Conservation (phyloP, 257 asterid species). For the Solanum stenotomum region DNA sequence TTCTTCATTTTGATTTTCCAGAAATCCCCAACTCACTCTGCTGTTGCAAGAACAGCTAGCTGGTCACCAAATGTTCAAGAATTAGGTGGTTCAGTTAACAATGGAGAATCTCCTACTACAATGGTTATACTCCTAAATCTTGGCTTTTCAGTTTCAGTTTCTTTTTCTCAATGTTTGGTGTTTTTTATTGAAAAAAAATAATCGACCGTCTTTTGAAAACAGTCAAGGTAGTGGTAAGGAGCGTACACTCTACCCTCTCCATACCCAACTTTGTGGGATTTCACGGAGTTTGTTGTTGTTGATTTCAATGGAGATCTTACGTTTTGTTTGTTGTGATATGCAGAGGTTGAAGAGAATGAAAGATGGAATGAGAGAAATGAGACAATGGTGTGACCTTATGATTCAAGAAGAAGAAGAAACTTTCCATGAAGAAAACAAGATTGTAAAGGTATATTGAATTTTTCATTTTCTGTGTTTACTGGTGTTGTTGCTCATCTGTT, state of each 20-base stretch:
- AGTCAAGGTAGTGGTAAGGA: not conserved
- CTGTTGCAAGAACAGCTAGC: not conserved
- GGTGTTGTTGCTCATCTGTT: not conserved
- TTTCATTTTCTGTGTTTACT: not conserved
- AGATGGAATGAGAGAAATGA: not conserved
- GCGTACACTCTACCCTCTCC: not conserved
- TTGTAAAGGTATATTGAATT: not conserved
- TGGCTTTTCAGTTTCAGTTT: not conserved
- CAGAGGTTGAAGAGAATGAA: not conserved
- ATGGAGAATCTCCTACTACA: not conserved
- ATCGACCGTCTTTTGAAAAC: no score
- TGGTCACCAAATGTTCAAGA: not conserved
- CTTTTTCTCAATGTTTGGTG: not conserved
- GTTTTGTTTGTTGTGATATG: not conserved
- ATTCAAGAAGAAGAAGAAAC: constrained; percentile 1
- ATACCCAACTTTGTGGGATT: no score
- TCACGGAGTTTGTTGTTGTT: not conserved
- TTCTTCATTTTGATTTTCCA: not conserved
- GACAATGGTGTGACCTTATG: not conserved
- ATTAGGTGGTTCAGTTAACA: not conserved
- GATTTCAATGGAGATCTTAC: not conserved
- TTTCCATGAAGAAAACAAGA: not conserved
- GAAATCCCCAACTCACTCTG: not conserved
- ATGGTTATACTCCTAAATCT: not conserved
- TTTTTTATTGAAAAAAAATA: no score